phyloP scores from a whole-genome alignment of 345 rosid genomes.

The Alliaria petiolata region DNA sequence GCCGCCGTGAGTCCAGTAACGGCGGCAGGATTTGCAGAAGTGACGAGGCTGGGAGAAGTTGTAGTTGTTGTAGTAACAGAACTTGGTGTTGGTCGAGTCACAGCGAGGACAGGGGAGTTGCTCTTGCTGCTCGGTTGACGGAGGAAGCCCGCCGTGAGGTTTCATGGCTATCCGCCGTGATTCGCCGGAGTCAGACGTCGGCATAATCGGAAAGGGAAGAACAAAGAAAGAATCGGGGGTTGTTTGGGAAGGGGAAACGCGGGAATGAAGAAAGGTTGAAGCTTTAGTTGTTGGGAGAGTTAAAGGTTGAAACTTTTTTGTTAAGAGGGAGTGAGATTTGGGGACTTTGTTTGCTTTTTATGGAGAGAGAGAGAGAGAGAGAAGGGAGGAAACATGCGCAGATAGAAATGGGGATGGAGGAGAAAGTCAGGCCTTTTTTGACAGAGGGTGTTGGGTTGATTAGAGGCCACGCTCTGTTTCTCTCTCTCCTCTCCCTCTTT shows the following conservation, averaged over 20 bases:
- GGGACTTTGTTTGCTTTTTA: conserved; percentile 11
- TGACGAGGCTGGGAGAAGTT: conserved; percentile 98
- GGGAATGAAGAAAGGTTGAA: conserved; percentile 2
- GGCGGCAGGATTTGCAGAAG: conserved; percentile 94
- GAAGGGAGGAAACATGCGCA: conserved; percentile 24
- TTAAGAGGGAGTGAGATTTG: conserved; percentile 7
- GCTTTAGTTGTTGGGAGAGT: background rate
- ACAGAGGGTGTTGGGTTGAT: conserved; percentile 34
- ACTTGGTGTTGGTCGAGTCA: conserved; percentile 81
- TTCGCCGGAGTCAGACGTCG: conserved; percentile 52
- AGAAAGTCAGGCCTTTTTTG: conserved; percentile 26
- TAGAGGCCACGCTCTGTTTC: conserved; percentile 25
- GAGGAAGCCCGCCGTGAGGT: conserved; percentile 19
- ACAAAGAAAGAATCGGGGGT: background rate
- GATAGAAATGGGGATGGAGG: conserved; percentile 29
- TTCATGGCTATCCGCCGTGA: conserved; percentile 32
- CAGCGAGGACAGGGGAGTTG: conserved; percentile 95
- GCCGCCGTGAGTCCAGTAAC: conserved; percentile 99
- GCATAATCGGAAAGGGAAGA: background rate
- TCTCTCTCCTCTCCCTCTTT: background rate
- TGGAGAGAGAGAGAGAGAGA: conserved; percentile 27
- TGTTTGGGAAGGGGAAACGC: background rate
- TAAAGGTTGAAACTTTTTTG: conserved; percentile 13
- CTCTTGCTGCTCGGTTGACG: conserved; percentile 61
- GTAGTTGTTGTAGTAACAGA: conserved; percentile 98